Conservation (phyloP, 108 stramenopile species). For the Nitzschia palea region DNA sequence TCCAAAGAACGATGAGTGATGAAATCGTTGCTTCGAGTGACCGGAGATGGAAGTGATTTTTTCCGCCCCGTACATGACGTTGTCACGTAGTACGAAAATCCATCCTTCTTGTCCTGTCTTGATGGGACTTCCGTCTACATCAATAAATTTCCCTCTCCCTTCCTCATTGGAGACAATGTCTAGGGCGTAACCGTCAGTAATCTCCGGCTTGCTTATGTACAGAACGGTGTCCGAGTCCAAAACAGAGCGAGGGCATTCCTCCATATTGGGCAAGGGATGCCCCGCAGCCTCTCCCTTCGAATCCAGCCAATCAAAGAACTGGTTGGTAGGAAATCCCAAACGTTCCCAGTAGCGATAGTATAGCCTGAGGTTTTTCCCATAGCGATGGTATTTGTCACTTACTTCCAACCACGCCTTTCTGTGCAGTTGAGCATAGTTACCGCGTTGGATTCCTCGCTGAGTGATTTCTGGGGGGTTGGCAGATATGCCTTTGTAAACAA, state of each 20-base stretch:
- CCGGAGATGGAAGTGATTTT: constrained; percentile 74
- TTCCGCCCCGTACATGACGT: constrained; percentile 78
- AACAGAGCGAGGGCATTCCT: constrained; percentile 68
- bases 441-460: constrained; percentile 66
- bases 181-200: constrained; percentile 60
- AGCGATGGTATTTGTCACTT: constrained; percentile 88
- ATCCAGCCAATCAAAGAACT: constrained; percentile 91
- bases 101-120: constrained; percentile 83
- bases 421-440: constrained; percentile 78
- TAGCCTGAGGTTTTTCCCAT: constrained; percentile 88
- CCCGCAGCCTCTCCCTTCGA: constrained; percentile 76
- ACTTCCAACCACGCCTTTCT: constrained; percentile 91
- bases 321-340: constrained; percentile 68
- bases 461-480: constrained; percentile 75
- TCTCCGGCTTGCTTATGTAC: constrained; percentile 67
- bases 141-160: constrained; percentile 51
- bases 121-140: constrained; percentile 57
- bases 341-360: constrained; percentile 88
- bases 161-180: constrained; percentile 52
- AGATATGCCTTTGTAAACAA: constrained; percentile 73
- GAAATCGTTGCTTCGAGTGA: constrained; percentile 79
- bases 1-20: constrained; percentile 91
- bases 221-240: constrained; percentile 84
- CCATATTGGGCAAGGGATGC: constrained; percentile 59
- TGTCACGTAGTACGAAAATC: constrained; percentile 90